Base-by-base conservation (phyloP, 352 stramenopile species). In the Pythium myriotylum region DNA sequence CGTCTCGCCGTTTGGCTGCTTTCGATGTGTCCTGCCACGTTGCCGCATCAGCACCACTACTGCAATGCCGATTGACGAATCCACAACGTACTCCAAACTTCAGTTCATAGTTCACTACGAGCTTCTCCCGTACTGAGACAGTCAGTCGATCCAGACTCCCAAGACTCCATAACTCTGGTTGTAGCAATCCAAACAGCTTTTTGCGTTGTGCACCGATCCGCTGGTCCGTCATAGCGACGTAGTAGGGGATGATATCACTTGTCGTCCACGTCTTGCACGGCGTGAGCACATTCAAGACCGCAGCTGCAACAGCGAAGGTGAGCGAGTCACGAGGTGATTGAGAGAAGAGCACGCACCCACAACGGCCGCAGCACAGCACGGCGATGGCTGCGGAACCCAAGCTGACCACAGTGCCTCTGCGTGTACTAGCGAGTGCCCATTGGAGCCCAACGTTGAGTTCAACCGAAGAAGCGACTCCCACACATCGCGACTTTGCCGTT, bases 341-440 rank as follows among this genome's bases (percentile, higher is more conserved):
- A 10, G 29, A 35, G 29, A 5, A 5, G 29, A 35, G 5, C n/a
- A 54, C 56, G 12, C 51, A 79, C 71, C 67, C 1, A 91, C 27
- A 10, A 68, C 67, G 1, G 84, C 81, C 5, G 84, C 84, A 19
- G 78, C 84, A 58, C 82, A 93, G 54, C 76, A 91, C 7, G 84
- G 80, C 17, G 67, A 85, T 16, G 75, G 67, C 62, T 93, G 84
- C 23, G 72, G 76, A 12, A 87, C 77, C 78, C 79, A 92, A 24
- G 70, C 77, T 17, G 35, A 24, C 33, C 89, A 62, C 37, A 43
- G 7, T 19, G 37, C 37, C 7, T 43, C 37, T 16, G 37, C 5
- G 3, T 6, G 13, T 16, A 35, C 5, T 10, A 35, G 29, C 5
- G 29, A 35, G 29, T 10, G 10, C 29, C 10, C 29, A 10, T 35